These are phyloP conservation scores for Elaeis oleifera DNA, from an alignment of 202 grass and related monocot genomes.

Conservation along the genomic window DNA sequence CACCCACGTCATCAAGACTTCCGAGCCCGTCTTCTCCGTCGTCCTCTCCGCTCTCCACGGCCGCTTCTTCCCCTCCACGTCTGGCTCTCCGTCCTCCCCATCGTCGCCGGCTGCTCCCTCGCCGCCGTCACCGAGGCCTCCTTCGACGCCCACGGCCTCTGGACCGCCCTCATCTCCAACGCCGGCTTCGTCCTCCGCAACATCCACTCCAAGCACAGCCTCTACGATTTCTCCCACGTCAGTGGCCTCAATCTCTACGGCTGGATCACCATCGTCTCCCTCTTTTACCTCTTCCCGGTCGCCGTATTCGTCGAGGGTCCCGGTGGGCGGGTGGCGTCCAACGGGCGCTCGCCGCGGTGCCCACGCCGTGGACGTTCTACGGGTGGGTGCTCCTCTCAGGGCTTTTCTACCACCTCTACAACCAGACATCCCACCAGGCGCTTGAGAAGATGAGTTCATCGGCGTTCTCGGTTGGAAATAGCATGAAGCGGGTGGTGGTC, in stretches of 20 bases:
- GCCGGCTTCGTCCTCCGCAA: conserved; percentile 31
- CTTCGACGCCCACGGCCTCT: conserved; percentile 29
- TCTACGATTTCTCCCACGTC: conserved; percentile 29
- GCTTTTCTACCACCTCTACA: conserved; percentile 41
- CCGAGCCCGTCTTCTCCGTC: conserved; percentile 41
- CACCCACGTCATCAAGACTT: conserved; percentile 36
- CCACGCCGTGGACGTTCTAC: conserved; percentile 18
- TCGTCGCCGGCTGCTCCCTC: conserved; percentile 34
- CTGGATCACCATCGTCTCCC: conserved; percentile 32
- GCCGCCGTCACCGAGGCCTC: conserved; percentile 32
- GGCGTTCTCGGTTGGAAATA: conserved; percentile 40
- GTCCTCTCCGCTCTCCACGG: conserved; percentile 25
- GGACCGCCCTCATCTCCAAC: conserved; percentile 35
- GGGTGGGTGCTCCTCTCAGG: conserved; percentile 35
- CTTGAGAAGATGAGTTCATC: conserved; percentile 32
- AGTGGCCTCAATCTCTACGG: conserved; percentile 38
- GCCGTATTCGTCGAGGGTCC: conserved; percentile 33
- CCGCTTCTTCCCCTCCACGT: conserved; percentile 31
- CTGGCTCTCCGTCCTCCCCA: conserved; percentile 40
- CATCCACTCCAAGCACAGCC: conserved; percentile 41
- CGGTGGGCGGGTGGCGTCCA: conserved; percentile 23
- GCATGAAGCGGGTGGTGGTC: conserved; percentile 41
- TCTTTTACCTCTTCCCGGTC: conserved; percentile 36
- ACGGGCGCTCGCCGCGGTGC: conserved; percentile 11
- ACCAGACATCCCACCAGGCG: conserved; percentile 40